Conservation (phyloP, 768 basidiomycete species). For the Leccinum barrowsii region DNA sequence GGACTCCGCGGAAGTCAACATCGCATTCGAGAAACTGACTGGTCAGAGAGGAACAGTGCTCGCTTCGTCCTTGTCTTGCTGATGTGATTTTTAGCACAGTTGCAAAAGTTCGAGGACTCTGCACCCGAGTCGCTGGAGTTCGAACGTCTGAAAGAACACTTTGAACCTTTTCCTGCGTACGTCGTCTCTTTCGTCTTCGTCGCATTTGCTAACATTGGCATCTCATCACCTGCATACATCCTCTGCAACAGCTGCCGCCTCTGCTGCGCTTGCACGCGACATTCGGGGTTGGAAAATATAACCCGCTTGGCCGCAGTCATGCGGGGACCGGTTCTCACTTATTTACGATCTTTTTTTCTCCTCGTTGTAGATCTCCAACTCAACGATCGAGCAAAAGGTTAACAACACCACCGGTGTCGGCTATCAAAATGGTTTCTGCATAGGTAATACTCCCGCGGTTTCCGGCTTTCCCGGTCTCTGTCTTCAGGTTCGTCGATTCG, state of each 20-base stretch:
- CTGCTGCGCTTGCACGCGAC: constrained; percentile 84
- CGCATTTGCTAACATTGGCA: constrained; percentile 45
- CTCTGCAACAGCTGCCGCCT: constrained; percentile 85
- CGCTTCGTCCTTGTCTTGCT: background rate
- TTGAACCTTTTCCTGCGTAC: constrained; percentile 90
- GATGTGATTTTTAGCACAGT: constrained; percentile 56
- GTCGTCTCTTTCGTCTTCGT: constrained; percentile 69
- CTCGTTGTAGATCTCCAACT: no score
- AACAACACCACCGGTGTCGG: no score
- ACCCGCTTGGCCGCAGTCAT: constrained; percentile 50
- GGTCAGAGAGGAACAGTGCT: constrained; percentile 50
- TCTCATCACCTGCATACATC: constrained; percentile 75
- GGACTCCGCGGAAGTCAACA: constrained; percentile 89
- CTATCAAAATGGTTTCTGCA: no score
- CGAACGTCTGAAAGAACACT: constrained; percentile 93
- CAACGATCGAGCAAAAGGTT: no score
- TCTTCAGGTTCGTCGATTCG: no score
- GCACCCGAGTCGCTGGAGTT: constrained; percentile 85
- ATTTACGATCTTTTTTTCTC: no score
- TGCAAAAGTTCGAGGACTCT: constrained; percentile 87
- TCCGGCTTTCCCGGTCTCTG: no score
- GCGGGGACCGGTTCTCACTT: background rate
- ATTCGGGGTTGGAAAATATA: constrained; percentile 77
- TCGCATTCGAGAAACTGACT: constrained; percentile 94
- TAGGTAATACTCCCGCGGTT: no score